Evolutionary conservation across 208 protist genomes (phyloP).

Genomic region (Trypanosoma brucei): DNA sequence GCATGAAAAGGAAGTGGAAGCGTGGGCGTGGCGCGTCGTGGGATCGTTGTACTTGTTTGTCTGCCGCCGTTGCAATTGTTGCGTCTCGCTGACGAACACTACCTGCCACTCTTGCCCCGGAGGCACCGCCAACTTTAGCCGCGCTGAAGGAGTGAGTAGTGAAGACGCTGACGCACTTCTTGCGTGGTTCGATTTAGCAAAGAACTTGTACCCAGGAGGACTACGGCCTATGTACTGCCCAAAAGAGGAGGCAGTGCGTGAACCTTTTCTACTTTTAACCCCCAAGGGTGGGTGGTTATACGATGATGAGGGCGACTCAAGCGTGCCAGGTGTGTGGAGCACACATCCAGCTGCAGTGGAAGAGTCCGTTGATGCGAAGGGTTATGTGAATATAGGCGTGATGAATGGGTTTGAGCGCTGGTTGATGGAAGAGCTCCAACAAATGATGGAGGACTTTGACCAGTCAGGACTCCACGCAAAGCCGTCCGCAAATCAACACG

Average conservation of each 20-base stretch:
- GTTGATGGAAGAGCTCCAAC: conserved; percentile 23
- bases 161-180: conserved; percentile 33
- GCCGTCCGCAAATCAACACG: neutral
- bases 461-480: neutral
- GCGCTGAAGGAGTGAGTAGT: conserved; percentile 16
- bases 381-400: conserved; percentile 41
- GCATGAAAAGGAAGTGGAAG: conserved; percentile 35
- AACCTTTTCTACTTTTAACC: conserved; percentile 11
- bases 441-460: conserved; percentile 36
- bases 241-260: conserved; percentile 6
- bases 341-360: conserved; percentile 22
- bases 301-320: conserved; percentile 9
- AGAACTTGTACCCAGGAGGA: conserved; percentile 35
- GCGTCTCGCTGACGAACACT: conserved; percentile 48
- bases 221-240: conserved; percentile 29
- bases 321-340: conserved; percentile 20
- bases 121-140: conserved; percentile 16
- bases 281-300: conserved; percentile 16
- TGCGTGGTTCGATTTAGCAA: conserved; percentile 34
- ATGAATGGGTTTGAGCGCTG: conserved; percentile 59
- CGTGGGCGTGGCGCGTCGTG: conserved; percentile 71
- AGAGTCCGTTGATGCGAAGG: conserved; percentile 28
- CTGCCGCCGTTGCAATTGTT: conserved; percentile 44
- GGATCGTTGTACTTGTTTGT: conserved; percentile 40
- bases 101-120: conserved; percentile 33